Conservation (phyloP, 441 rosid species). For the Geranium incanum region DNA sequence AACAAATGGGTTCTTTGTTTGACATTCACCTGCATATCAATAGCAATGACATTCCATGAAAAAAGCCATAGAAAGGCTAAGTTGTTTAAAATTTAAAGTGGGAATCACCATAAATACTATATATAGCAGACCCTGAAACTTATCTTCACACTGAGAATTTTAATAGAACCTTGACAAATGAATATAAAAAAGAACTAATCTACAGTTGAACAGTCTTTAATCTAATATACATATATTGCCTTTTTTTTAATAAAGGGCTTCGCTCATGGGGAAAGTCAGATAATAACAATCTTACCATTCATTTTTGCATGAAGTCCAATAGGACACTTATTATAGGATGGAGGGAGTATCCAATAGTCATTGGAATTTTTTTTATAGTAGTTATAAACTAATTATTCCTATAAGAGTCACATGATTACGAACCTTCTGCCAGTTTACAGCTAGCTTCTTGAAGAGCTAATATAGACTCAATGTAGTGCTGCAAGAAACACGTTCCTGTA, state of each 20-base stretch:
- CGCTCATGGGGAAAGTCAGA: not conserved
- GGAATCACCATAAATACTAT: not conserved
- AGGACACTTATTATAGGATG: not conserved
- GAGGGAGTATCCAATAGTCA: not conserved
- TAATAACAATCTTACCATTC: not conserved
- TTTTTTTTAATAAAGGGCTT: not conserved
- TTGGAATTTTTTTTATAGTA: not conserved
- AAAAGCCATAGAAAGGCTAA: conserved; percentile 6
- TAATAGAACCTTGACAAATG: not conserved
- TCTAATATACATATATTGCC: not conserved
- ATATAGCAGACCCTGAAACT: not conserved
- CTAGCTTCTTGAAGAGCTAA: conserved; percentile 90
- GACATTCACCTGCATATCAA: conserved; percentile 38
- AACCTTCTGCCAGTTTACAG: conserved; percentile 52
- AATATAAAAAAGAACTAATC: not conserved
- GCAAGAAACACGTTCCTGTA: conserved; percentile 77
- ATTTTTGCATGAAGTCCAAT: not conserved
- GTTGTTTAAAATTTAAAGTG: not conserved
- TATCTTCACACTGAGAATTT: not conserved
- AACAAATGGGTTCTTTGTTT: conserved; percentile 66
- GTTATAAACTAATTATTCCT: not conserved
- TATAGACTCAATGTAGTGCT: conserved; percentile 67
- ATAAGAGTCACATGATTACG: conserved; percentile 20
- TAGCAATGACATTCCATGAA: conserved; percentile 9
- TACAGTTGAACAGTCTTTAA: not conserved